Conservation (phyloP, 2,329 filamentous ascomycete species). For the Colletotrichum lentis region DNA sequence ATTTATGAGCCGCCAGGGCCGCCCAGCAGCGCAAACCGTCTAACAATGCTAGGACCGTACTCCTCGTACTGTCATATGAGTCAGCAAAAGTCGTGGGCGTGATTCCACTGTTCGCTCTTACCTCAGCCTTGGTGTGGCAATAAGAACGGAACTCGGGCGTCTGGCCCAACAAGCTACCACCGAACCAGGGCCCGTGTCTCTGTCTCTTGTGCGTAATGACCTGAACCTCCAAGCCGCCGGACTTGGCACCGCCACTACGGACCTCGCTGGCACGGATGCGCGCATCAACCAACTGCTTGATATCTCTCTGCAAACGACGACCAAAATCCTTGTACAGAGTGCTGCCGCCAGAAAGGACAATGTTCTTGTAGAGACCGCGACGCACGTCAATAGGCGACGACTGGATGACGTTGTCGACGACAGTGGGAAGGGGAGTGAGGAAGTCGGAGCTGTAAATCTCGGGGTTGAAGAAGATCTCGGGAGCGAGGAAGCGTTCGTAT, state of each 20-base stretch:
- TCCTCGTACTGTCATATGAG: slow-evolving; percentile 77
- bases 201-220: slow-evolving; percentile 98
- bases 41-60: slow-evolving; percentile 93
- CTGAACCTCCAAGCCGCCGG: slow-evolving; percentile 93
- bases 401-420: slow-evolving; percentile 97
- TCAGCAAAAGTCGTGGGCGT: slow-evolving; percentile 28
- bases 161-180: slow-evolving; percentile 93
- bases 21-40: slow-evolving; percentile 91
- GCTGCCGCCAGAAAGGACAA: slow-evolving; percentile 95
- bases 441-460: slow-evolving; percentile 99
- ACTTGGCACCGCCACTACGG: slow-evolving; percentile 89
- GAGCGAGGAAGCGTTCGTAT: slow-evolving; percentile 96
- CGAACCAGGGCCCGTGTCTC: slow-evolving; percentile 97
- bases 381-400: slow-evolving; percentile 97
- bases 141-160: slow-evolving; percentile 98
- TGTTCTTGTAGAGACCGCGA: slow-evolving; percentile 98
- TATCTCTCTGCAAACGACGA: slow-evolving; percentile 92
- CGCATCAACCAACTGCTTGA: slow-evolving; percentile 92
- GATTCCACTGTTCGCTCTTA: slow-evolving; percentile 46
- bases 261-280: slow-evolving; percentile 92
- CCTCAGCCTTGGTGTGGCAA: slow-evolving; percentile 90
- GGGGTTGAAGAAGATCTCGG: slow-evolving; percentile 99
- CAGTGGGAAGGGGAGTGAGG: slow-evolving; percentile 89
- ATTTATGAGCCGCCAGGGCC: slow-evolving; percentile 82
- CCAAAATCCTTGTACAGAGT: slow-evolving; percentile 99